phyloP scores from a whole-genome alignment of 148 eudicot species.

The Heliamphora exappendiculata region DNA sequence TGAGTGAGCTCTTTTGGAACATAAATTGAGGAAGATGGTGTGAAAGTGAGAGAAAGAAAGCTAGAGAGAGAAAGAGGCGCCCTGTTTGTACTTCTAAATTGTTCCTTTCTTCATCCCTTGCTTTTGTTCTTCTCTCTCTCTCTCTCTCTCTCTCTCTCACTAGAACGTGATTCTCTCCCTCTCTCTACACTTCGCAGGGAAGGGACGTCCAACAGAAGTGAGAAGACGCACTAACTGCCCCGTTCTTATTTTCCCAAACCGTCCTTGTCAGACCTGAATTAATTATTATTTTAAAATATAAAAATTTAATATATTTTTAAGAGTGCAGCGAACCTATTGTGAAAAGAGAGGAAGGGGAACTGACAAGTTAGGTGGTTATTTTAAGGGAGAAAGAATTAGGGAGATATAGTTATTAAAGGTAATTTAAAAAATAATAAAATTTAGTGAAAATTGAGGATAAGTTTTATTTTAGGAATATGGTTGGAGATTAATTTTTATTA shows the following conservation, averaged over 20 bases:
- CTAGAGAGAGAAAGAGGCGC: slow-evolving; percentile 2
- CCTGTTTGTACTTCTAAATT: slow-evolving; percentile 8
- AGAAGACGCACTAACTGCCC: slow-evolving; percentile 25
- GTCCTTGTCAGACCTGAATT: not conserved
- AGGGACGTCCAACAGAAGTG: slow-evolving; percentile 32
- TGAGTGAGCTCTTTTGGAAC: slow-evolving; percentile 1
- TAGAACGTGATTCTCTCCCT: slow-evolving; percentile 6
- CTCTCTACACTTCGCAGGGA: slow-evolving; percentile 30
- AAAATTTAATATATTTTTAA: too few relatives aligned
- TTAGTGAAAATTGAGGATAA: too few relatives aligned
- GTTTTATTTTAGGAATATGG: too few relatives aligned
- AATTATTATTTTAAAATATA: too few relatives aligned
- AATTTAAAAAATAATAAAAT: too few relatives aligned
- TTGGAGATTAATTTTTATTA: too few relatives aligned
- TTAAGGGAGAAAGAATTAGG: too few relatives aligned
- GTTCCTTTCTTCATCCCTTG: slow-evolving; percentile 19
- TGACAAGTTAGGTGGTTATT: too few relatives aligned
- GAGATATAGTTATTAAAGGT: too few relatives aligned
- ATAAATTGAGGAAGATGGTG: slow-evolving; percentile 7
- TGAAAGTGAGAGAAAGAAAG: not conserved
- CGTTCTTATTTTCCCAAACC: slow-evolving; percentile 14
- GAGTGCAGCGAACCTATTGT: too few relatives aligned
- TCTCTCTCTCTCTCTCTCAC: slow-evolving; percentile 1
- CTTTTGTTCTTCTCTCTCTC: slow-evolving; percentile 14
- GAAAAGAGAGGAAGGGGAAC: too few relatives aligned